These are phyloP conservation scores for Zanthoxylum bungeanum DNA, from an alignment of 345 rosid species.

Conservation along the genomic window DNA sequence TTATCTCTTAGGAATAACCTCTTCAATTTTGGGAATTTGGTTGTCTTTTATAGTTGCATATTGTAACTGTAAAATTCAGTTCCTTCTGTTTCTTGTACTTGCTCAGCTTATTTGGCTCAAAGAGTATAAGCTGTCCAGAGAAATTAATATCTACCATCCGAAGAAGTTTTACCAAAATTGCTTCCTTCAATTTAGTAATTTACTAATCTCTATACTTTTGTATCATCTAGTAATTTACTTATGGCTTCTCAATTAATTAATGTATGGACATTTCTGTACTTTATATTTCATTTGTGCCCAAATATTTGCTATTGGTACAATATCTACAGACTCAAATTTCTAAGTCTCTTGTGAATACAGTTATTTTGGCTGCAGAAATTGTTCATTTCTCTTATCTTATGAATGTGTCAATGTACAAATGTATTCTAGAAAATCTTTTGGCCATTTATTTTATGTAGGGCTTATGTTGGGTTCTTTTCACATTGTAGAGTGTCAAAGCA, in stretches of 20 bases:
- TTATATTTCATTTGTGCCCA: not conserved
- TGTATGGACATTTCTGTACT: not conserved
- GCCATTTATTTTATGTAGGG: not conserved
- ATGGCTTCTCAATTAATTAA: not conserved
- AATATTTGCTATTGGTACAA: not conserved
- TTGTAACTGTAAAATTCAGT: not conserved
- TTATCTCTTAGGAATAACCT: not conserved
- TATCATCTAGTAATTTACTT: not conserved
- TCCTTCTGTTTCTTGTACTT: not conserved
- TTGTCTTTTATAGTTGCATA: not conserved
- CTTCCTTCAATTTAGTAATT: not conserved
- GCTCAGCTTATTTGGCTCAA: not conserved
- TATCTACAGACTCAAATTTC: not conserved
- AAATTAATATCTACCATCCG: not conserved
- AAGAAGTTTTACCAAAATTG: not conserved
- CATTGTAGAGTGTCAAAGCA: conserved; percentile 70
- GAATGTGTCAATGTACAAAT: not conserved
- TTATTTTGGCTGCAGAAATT: not conserved
- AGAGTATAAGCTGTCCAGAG: not conserved
- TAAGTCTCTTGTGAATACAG: not conserved
- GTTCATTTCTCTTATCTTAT: not conserved
- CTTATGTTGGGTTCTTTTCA: conserved; percentile 8
- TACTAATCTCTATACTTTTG: not conserved
- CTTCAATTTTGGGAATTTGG: not conserved
- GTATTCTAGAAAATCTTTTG: not conserved